A percentile compares a stretch with the other conserved stretches of the same genome.
phyloP scores from a whole-genome alignment of 2,329 filamentous ascomycete species.

The Drechslerella dactyloides region DNA sequence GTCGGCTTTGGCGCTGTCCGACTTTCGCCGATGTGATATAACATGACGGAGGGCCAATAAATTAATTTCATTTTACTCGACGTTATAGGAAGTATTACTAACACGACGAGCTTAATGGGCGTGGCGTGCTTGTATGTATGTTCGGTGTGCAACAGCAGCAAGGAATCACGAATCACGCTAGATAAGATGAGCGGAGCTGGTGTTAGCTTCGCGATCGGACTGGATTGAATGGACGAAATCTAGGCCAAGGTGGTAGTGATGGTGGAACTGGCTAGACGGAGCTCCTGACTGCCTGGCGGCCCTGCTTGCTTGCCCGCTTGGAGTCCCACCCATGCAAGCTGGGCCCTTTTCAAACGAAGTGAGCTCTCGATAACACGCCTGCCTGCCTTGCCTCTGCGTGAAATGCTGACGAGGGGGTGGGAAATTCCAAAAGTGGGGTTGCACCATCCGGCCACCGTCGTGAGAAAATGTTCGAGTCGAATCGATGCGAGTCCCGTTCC shows the following conservation, averaged over 20 bases:
- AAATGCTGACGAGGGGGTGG: conserved; percentile 19
- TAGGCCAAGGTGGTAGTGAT: conserved; percentile 14
- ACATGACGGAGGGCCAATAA: no score
- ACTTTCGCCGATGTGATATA: conserved; percentile 50
- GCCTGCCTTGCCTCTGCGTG: conserved; percentile 20
- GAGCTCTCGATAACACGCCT: conserved; percentile 48
- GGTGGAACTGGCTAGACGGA: conserved; percentile 35
- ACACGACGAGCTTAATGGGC: background rate
- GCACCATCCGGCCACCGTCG: conserved; percentile 36
- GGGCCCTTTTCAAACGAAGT: conserved; percentile 47
- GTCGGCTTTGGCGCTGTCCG: conserved; percentile 43
- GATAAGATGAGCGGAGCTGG: conserved; percentile 36
- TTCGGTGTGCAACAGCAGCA: conserved; percentile 40
- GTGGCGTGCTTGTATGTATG: conserved; percentile 12
- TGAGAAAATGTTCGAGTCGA: background rate
- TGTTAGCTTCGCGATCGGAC: conserved; percentile 37
- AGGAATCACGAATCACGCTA: conserved; percentile 46
- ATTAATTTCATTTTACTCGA: background rate
- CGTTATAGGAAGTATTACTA: background rate
- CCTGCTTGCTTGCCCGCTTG: conserved; percentile 23
- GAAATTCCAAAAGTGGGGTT: conserved; percentile 39
- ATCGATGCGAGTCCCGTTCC: conserved; percentile 23
- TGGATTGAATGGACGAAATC: conserved; percentile 1
- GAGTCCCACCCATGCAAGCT: conserved; percentile 45
- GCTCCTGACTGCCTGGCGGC: conserved; percentile 31